Evolutionary conservation across 495 filamentous ascomycete genomes (phyloP).

Genomic region (Penicillium steckii): DNA sequence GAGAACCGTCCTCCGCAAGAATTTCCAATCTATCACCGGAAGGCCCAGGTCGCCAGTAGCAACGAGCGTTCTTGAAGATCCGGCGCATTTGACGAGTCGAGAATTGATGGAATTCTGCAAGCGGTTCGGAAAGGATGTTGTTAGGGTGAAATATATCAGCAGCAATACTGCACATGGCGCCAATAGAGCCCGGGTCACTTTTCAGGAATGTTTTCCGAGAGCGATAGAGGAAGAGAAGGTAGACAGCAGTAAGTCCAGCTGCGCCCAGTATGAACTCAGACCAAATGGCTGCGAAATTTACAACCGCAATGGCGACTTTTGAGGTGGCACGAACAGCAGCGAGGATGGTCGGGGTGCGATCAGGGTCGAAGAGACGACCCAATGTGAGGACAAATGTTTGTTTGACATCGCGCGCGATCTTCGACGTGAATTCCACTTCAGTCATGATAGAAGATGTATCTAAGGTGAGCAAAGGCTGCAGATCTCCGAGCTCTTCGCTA

Average conservation of each 20-base stretch:
- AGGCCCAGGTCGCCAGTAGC: constrained; percentile 34
- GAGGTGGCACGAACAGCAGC: constrained; percentile 22
- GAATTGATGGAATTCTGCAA: constrained; percentile 36
- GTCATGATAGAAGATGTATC: constrained; percentile 37
- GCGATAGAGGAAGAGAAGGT: constrained; percentile 32
- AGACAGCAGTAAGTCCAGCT: constrained; percentile 23
- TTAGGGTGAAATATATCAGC: constrained; percentile 34
- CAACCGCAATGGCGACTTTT: constrained; percentile 35
- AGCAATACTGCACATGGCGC: constrained; percentile 43
- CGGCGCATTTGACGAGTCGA: constrained; percentile 38
- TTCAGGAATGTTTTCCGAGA: constrained; percentile 35
- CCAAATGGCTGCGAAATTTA: constrained; percentile 30
- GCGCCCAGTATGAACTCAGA: constrained; percentile 34
- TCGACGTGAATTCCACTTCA: constrained; percentile 27
- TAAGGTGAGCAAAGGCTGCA: constrained; percentile 32
- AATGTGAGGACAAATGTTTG: constrained; percentile 39
- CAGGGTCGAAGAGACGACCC: constrained; percentile 37
- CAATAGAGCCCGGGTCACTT: constrained; percentile 40
- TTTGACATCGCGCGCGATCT: constrained; percentile 31
- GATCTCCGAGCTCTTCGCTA: constrained; percentile 35
- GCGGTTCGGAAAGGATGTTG: constrained; percentile 33
- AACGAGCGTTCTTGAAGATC: constrained; percentile 31
- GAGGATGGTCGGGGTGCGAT: constrained; percentile 21
- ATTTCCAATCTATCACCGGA: constrained; percentile 35
- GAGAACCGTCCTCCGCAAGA: constrained; percentile 33